phyloP scores from a whole-genome alignment of 1,284 basidiomycete genomes.

The Cryptococcus sp. region DNA sequence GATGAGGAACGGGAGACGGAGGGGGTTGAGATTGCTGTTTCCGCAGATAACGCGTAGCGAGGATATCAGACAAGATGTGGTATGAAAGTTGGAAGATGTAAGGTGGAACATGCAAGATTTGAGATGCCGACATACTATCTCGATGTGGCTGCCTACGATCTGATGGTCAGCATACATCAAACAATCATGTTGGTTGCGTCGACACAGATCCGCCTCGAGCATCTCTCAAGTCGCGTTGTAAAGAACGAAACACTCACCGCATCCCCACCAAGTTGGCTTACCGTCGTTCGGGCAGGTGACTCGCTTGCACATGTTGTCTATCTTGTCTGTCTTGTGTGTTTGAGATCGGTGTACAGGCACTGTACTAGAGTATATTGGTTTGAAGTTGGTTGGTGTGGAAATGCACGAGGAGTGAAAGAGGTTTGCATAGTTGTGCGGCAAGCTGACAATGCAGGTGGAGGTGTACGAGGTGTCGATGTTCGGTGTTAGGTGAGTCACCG shows the following conservation, averaged over 20 bases:
- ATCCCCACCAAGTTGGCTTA: slow-evolving; percentile 54
- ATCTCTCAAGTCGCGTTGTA: too few relatives aligned
- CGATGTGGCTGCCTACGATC: slow-evolving; percentile 46
- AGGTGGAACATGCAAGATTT: background rate
- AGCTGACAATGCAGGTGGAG: too few relatives aligned
- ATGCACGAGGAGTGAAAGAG: too few relatives aligned
- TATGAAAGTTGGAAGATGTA: background rate
- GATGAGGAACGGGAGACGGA: too few relatives aligned
- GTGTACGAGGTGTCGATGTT: too few relatives aligned
- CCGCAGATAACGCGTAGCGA: background rate
- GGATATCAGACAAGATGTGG: background rate
- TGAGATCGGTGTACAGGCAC: background rate
- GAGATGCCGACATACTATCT: slow-evolving; percentile 32
- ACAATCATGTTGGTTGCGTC: background rate
- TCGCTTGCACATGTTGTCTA: slow-evolving; percentile 46
- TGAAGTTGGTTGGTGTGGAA: too few relatives aligned
- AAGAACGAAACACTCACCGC: slow-evolving; percentile 38
- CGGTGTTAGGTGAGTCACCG: too few relatives aligned
- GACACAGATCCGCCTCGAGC: too few relatives aligned
- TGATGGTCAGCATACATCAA: slow-evolving; percentile 3
- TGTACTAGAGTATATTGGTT: background rate
- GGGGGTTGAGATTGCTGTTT: background rate
- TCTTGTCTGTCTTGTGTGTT: background rate
- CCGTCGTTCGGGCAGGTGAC: slow-evolving; percentile 51
- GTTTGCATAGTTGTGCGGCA: too few relatives aligned